Evolutionary conservation across 768 basidiomycete genomes (phyloP).

Genomic region (Cubamyces sp.): DNA sequence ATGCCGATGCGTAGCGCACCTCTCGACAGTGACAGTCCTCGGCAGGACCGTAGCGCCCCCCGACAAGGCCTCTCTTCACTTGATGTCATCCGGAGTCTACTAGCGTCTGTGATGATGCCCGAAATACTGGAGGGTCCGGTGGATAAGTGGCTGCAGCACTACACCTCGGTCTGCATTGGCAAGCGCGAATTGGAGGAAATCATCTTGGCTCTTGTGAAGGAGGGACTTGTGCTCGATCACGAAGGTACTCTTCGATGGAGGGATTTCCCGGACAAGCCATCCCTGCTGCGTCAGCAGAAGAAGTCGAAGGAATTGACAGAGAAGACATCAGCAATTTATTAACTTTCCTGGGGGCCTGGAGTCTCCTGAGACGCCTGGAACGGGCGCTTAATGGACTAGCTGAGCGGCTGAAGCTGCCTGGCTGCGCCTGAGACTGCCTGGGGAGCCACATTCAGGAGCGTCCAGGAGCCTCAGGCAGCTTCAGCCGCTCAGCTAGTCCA

Average conservation of each 20-base stretch:
- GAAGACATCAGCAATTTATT: too few relatives aligned
- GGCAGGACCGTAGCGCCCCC: not conserved
- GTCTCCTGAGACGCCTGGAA: too few relatives aligned
- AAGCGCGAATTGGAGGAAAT: not conserved
- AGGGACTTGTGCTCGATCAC: not conserved
- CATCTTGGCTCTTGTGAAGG: constrained; percentile 3
- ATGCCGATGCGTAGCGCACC: not conserved
- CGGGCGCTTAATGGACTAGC: too few relatives aligned
- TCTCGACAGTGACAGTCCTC: not conserved
- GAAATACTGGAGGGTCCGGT: constrained; percentile 1
- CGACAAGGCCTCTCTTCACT: not conserved
- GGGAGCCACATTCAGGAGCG: too few relatives aligned
- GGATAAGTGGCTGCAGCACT: constrained; percentile 1
- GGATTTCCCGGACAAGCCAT: not conserved
- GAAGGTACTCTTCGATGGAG: constrained; percentile 5
- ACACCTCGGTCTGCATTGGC: constrained; percentile 1
- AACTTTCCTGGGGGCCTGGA: too few relatives aligned
- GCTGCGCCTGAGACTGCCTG: too few relatives aligned
- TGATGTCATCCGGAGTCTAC: not conserved
- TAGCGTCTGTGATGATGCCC: not conserved
- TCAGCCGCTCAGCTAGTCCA: too few relatives aligned
- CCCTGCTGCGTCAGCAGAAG: too few relatives aligned
- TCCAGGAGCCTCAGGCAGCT: too few relatives aligned
- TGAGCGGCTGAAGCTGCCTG: too few relatives aligned
- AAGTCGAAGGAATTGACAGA: too few relatives aligned